These are phyloP conservation scores for Leccinellum rugosiceps DNA, from an alignment of 768 basidiomycete species.

Conservation along the genomic window DNA sequence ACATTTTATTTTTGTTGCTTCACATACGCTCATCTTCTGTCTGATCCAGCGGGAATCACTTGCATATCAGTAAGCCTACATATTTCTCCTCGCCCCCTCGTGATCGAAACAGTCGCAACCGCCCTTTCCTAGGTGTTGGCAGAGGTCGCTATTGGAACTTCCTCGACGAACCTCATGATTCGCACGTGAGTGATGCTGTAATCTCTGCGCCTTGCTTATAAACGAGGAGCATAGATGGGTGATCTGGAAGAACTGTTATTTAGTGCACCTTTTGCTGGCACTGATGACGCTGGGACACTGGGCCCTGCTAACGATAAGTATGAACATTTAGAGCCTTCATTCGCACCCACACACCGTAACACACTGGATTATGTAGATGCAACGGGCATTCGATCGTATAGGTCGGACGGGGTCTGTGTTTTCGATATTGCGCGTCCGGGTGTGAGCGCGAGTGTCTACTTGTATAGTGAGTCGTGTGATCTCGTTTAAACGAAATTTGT, in stretches of 20 bases:
- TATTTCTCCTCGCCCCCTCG: neutral
- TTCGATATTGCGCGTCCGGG: neutral
- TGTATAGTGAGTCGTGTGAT: conserved; percentile 18
- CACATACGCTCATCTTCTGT: neutral
- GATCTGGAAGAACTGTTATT: conserved; percentile 21
- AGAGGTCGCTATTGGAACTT: conserved; percentile 13
- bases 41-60: neutral
- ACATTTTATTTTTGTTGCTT: neutral
- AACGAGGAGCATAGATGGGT: conserved; percentile 21
- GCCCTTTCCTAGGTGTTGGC: conserved; percentile 8
- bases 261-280: conserved; percentile 15
- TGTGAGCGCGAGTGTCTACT: conserved; percentile 6
- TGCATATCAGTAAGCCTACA: conserved; percentile 5
- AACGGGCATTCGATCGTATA: neutral
- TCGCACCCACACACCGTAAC: neutral
- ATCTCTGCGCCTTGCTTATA: neutral
- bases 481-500: neutral
- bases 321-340: neutral
- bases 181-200: conserved; percentile 20
- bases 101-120: neutral
- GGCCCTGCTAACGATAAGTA: conserved; percentile 17
- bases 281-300: conserved; percentile 20
- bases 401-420: neutral
- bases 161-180: conserved; percentile 28
- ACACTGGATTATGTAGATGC: conserved; percentile 9